Conservation (phyloP, 2,329 filamentous ascomycete genomes). For the Rhinocladiella similis region DNA sequence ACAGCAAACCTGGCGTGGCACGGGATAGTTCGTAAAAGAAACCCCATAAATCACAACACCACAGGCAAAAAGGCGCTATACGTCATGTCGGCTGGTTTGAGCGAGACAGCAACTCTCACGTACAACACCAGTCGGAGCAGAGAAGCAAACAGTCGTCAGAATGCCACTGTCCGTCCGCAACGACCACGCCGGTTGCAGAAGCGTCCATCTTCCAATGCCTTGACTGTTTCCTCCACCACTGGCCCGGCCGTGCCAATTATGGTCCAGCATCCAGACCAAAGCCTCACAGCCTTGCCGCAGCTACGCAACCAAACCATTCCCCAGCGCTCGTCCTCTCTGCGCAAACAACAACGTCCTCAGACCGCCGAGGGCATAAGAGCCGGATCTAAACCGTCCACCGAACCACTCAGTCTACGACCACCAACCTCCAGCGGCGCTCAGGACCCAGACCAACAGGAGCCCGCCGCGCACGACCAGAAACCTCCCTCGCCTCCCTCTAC, state of each 20-base stretch:
- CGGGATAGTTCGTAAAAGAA: no score
- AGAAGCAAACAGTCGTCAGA: no score
- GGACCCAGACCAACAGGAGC: neutral
- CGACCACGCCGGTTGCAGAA: neutral
- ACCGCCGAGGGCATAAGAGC: slow-evolving; percentile 3
- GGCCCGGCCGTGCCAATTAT: neutral
- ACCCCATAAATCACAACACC: no score
- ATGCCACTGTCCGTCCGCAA: no score
- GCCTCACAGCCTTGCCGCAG: slow-evolving; percentile 15
- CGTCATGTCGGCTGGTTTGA: no score
- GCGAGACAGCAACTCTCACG: no score
- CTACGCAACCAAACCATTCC: slow-evolving; percentile 9
- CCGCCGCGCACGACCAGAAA: neutral
- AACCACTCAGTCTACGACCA: neutral
- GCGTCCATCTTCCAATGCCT: neutral
- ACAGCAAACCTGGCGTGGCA: no score
- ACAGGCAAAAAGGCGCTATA: no score
- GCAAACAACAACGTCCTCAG: slow-evolving; percentile 7
- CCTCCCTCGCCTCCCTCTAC: neutral
- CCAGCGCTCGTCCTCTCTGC: slow-evolving; percentile 13
- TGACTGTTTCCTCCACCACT: neutral
- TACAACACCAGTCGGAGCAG: no score
- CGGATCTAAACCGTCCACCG: neutral
- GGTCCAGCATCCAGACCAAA: neutral
- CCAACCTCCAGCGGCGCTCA: neutral